Conservation (phyloP, 805 yeast species). For the Babjeviella inositovora region DNA sequence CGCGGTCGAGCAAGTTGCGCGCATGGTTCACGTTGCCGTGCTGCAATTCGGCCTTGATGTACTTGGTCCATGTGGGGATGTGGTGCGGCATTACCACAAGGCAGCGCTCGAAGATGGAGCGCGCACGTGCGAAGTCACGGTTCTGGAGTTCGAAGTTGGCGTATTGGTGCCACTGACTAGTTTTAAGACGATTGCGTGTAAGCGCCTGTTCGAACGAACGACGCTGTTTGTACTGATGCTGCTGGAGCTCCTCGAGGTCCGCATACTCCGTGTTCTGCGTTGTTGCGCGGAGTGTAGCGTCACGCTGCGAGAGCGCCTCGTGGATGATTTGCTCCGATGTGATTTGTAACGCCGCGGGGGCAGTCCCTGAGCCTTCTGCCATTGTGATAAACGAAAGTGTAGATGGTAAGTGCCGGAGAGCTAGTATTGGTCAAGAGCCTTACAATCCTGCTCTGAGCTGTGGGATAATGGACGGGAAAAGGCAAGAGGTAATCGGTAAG, state of each 20-base stretch:
- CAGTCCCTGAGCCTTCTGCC: too few relatives aligned
- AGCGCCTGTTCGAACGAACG: slow-evolving; percentile 78
- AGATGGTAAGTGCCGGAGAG: too few relatives aligned
- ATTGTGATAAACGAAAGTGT: too few relatives aligned
- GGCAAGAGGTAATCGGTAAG: too few relatives aligned
- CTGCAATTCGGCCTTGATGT: slow-evolving; percentile 64
- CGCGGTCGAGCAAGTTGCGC: slow-evolving; percentile 68
- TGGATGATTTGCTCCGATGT: too few relatives aligned
- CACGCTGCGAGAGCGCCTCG: too few relatives aligned
- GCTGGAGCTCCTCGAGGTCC: slow-evolving; percentile 71
- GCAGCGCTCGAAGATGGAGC: slow-evolving; percentile 83
- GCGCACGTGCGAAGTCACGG: slow-evolving; percentile 61
- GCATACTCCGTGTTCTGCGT: too few relatives aligned
- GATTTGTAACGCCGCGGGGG: too few relatives aligned
- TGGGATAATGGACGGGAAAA: too few relatives aligned
- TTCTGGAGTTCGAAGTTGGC: slow-evolving; percentile 80
- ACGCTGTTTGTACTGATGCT: slow-evolving; percentile 62
- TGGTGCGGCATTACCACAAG: slow-evolving; percentile 58
- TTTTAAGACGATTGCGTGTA: slow-evolving; percentile 66
- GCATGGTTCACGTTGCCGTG: slow-evolving; percentile 75
- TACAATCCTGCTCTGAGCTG: too few relatives aligned
- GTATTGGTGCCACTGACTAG: slow-evolving; percentile 84
- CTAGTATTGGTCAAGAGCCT: too few relatives aligned
- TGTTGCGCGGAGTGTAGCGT: too few relatives aligned
- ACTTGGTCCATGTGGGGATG: slow-evolving; percentile 76